Conservation (phyloP, 2,329 filamentous ascomycete species). For the Diaporthe velutina region DNA sequence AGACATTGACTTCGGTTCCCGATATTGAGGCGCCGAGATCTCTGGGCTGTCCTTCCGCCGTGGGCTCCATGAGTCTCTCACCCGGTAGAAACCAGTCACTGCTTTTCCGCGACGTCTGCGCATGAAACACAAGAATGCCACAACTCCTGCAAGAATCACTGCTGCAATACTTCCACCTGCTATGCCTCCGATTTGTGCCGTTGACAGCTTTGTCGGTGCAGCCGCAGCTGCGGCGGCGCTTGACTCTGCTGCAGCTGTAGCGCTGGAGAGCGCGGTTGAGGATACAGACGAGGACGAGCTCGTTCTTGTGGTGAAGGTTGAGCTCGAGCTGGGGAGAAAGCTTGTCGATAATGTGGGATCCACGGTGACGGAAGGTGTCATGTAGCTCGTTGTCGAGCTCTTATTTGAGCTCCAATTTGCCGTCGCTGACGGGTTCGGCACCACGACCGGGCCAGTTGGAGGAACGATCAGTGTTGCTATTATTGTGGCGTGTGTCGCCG, state of each 20-base stretch:
- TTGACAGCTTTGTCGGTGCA: constrained; percentile 45
- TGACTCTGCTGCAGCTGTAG: constrained; percentile 20
- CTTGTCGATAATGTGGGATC: constrained; percentile 33
- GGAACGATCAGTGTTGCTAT: constrained; percentile 66
- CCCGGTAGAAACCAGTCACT: constrained; percentile 50
- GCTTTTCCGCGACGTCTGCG: constrained; percentile 19
- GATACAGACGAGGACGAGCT: constrained; percentile 44
- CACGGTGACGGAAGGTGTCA: constrained; percentile 29
- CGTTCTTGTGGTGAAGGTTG: constrained; percentile 83
- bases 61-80: constrained; percentile 52
- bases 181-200: constrained; percentile 69
- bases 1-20: constrained; percentile 44
- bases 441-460: constrained; percentile 51
- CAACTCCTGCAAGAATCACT: constrained; percentile 60
- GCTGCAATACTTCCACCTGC: constrained; percentile 66
- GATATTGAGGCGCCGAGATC: constrained; percentile 57
- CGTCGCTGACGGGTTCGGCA: constrained; percentile 42
- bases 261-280: neutral
- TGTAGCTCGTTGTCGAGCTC: constrained; percentile 37
- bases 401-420: constrained; percentile 36
- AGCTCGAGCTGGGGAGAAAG: constrained; percentile 3
- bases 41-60: constrained; percentile 49
- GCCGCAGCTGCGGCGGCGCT: constrained; percentile 6
- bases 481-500: constrained; percentile 70
- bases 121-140: constrained; percentile 42